Base-by-base conservation (phyloP, 148 eudicot genomes). In the Vaccinium myrtillus region DNA sequence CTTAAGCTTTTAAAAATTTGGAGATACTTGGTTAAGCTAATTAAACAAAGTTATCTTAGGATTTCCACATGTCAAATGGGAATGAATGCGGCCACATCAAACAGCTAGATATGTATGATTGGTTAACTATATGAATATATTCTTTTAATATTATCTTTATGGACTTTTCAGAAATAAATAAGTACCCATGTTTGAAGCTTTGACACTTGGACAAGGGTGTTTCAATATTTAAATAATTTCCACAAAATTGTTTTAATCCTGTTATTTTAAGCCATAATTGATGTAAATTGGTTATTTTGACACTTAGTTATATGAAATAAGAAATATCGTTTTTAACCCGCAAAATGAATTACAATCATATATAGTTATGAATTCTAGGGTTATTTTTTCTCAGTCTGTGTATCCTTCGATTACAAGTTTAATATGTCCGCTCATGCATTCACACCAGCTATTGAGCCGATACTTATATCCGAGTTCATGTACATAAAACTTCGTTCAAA, bases 1-100 rank as follows among this genome's bases (percentile, higher is more conserved):
- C 85, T 54, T 59, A 65, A 23, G 77, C 79, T 46, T 82, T 16
- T 80, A 79, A 83, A 83, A 81, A 83, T 81, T 85, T 73, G 84
- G 43, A 80, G 56, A 78, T 83, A 75, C 53, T 69, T 70, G 77
- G 55, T 71, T 82, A 71, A 32, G 36, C 82, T 82, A 82, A 56
- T 69, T 65, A 69, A 27, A 89, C 54, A 78, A 89, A 65, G 78
- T 89, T 87, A 87, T 89, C 87, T 10, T 77, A 71, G 65, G 77
- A 75, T 51, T 71, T 86, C 50, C 85, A 86, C 84, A 67, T 81
- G 85, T 58, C 78, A 77, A 69, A 80, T 81, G 83, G 73, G 86
- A 81, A 82, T 84, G 87, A 81, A 84, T 84, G 79, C 75, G 71
- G 25, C 86, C 83, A 36, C 74, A 69, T 59, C 59, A 78, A 77